Base-by-base conservation (phyloP, 768 basidiomycete genomes). In the Pleurotus salmoneostramineus region DNA sequence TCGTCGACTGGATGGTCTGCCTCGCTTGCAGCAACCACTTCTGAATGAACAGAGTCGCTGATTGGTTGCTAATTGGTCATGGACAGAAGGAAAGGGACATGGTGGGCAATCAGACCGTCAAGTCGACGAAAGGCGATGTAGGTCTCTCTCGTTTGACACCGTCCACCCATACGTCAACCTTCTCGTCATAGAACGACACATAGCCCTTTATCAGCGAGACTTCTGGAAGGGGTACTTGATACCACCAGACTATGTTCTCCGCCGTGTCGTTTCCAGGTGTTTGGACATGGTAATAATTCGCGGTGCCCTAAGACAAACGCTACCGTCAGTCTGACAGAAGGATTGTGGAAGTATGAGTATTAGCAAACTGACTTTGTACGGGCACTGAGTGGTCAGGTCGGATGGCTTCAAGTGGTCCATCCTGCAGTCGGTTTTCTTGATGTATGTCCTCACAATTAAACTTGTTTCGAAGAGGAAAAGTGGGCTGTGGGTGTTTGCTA, bases 161-260 rank as follows among this genome's bases (percentile, higher is more conserved):
- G 62, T 88, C 84, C 12, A 88, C 65, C 72, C 77, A 88, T 10
- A 88, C 78, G 55, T 87, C 84, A 31, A 88, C 80, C 60, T 83
- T 85, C 62, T 89, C 85, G 55, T 88, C 84, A 60, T 83, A 84
- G 65, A 86, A 87, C 0, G 83, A 80, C 5, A 83, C 68, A 58
- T 77, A 76, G 14, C 84, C 84, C 50, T 68, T 72, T 47, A 87
- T 77, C 17, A 68, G 72, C 3, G 75, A 70, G 42, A 80, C 80
- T 60, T 87, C 86, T 0, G 71, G 69, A 11, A 70, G 76, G 0
- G 85, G 78, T 40, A 75, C 74, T 31, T 76, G 79, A 67, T 88
- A 88, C 75, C 78, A 87, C 87, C 87, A 88, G 12, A 83, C 79
- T 4, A 86, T 67, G 56, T 85, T 76, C 33, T 81, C 71, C 12